Base-by-base conservation (phyloP, 2,329 filamentous ascomycete species). In the Trichoderma sp. region DNA sequence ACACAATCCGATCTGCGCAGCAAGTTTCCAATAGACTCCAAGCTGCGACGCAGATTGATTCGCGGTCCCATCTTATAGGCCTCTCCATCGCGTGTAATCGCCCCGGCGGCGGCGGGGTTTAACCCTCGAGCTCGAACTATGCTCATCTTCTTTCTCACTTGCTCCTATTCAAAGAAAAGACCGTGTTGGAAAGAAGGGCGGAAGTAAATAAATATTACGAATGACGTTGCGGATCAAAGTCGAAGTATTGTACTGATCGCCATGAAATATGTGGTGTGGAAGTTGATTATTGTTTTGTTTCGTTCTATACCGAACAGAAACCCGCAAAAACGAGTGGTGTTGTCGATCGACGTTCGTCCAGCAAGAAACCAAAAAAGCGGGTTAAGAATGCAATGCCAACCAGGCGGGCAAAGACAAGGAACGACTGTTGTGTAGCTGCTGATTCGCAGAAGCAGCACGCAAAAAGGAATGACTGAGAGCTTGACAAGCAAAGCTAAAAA, bases 401-500 rank as follows among this genome's bases (percentile, higher is more conserved):
- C 41, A 60, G 69, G 24, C 75, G 75, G 65, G 72, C 75, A 75
- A 45, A 62, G 56, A 71, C 66, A 76, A 76, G 45, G 75, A 76
- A 35, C 29, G 75, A 69, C 53, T 64, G 21, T 65, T 38, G 75
- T 64, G 21, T 65, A 21, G 71, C 64, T 74, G 69, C 63, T 59
- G 69, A 27, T 75, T 53, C 63, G 63, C 67, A 45, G 53, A 72
- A 76, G 69, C 50, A 74, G 69, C 72, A 53, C 41, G 59, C 72
- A 75, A 78, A 84, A 85, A 86, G 80, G 86, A 88, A 83, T 82
- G 85, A 84, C 82, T 83, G 78, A 78, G 76, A 77, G 77, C 62
- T 75, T 60, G 62, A 74, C 69, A 74, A 41, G 75, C 50, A 75
- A 76, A 12, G 82, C 81, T 77, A 80, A 82, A 79, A 81, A 63